phyloP scores from a whole-genome alignment of 2,329 filamentous ascomycete species.

The Shiraia bambusicola region DNA sequence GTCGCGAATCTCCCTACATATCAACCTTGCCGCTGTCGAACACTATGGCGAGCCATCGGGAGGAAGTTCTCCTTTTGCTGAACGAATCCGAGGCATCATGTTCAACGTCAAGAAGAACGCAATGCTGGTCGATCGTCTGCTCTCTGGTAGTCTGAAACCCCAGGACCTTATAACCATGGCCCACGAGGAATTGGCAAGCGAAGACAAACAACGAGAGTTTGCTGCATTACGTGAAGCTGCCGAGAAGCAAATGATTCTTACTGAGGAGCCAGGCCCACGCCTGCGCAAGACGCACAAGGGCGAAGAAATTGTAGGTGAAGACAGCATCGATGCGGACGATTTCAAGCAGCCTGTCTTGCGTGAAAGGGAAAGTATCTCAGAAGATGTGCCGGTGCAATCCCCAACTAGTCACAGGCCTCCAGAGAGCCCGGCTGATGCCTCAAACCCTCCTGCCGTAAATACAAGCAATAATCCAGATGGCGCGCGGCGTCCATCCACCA shows the following conservation, averaged over 20 bases:
- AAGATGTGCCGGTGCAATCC: conserved; percentile 22
- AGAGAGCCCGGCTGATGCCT: conserved; percentile 19
- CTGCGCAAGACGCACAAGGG: conserved; percentile 93
- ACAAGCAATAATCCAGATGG: conserved; percentile 33
- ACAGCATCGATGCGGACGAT: conserved; percentile 45
- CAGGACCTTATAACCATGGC: conserved; percentile 84
- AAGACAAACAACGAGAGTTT: conserved; percentile 78
- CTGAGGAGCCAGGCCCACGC: conserved; percentile 69
- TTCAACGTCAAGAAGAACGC: conserved; percentile 90
- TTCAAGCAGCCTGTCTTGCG: conserved; percentile 29
- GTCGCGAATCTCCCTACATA: conserved; percentile 71
- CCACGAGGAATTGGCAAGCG: conserved; percentile 85
- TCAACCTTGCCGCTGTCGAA: conserved; percentile 70
- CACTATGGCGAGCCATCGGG: conserved; percentile 54
- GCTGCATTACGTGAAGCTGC: conserved; percentile 75
- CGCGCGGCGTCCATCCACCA: conserved; percentile 56
- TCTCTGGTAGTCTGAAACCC: conserved; percentile 71
- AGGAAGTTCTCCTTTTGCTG: conserved; percentile 53
- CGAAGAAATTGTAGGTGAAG: conserved; percentile 83
- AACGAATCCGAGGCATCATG: conserved; percentile 72
- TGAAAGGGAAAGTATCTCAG: conserved; percentile 28
- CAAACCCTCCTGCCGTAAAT: conserved; percentile 39
- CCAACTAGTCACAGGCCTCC: conserved; percentile 20
- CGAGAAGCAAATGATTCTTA: conserved; percentile 82
- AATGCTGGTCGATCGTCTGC: conserved; percentile 71